Conservation (phyloP, 2,329 filamentous ascomycete species). For the Cordyceps cateniannulata region DNA sequence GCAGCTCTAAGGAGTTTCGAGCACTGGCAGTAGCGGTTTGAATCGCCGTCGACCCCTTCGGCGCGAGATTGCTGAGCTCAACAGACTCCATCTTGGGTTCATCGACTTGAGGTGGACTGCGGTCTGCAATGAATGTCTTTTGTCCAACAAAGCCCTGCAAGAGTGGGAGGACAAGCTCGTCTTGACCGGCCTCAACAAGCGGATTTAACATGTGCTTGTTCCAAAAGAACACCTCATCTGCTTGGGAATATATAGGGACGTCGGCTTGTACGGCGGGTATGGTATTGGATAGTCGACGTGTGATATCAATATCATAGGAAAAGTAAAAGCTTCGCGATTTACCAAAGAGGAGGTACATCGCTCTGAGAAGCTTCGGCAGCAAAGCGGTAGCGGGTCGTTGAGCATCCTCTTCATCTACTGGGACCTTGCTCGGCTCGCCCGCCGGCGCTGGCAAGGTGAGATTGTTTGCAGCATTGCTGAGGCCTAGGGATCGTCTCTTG, state of each 20-base stretch:
- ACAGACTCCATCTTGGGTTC: conserved; percentile 38
- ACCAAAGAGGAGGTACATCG: conserved; percentile 77
- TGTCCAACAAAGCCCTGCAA: conserved; percentile 96
- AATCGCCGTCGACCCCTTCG: conserved; percentile 17
- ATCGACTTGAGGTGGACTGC: conserved; percentile 49
- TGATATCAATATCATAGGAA: conserved; percentile 91
- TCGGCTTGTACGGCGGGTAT: conserved; percentile 18
- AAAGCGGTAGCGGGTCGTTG: conserved; percentile 38
- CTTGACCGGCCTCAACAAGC: conserved; percentile 67
- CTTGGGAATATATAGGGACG: conserved; percentile 60
- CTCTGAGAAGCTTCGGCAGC: conserved; percentile 77
- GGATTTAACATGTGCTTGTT: conserved; percentile 69
- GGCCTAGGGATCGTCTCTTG: conserved; percentile 61
- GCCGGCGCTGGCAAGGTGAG: conserved; percentile 15
- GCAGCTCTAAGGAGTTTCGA: conserved; percentile 32
- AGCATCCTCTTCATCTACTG: conserved; percentile 34
- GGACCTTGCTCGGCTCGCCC: conserved; percentile 20
- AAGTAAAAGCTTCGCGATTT: conserved; percentile 85
- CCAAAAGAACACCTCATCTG: conserved; percentile 84
- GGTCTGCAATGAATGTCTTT: conserved; percentile 67
- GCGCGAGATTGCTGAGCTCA: conserved; percentile 35
- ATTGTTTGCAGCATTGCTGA: conserved; percentile 41
- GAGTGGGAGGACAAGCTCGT: conserved; percentile 68
- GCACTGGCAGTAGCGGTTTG: conserved; percentile 15
- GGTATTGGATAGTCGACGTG: conserved; percentile 49